Evolutionary conservation across 2,329 filamentous ascomycete species (phyloP), one percentile per base, ranked within the genome.

Genomic region (Fusarium sp.): DNA sequence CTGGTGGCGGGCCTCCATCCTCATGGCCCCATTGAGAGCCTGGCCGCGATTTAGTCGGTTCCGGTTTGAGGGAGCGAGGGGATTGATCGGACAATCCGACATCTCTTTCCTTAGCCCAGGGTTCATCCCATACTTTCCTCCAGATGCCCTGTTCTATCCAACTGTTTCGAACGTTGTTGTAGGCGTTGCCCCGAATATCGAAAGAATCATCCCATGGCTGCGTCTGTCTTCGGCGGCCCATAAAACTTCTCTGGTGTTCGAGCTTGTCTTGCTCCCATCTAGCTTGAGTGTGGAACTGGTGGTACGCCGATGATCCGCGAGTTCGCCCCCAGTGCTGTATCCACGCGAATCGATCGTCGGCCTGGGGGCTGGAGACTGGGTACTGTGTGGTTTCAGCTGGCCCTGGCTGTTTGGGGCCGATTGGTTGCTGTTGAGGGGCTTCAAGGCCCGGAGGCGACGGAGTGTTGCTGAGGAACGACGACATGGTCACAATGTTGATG

Each of bases 131-230:
- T 23, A 59, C 58, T 9, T 67, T 39, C 30, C 39, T 58, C 70
- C 67, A 70, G 20, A 70, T 70, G 16, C 70, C 60, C 63, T 72
- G 70, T 4, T 67, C 67, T 54, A 57, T 45, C 70, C 67, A 72
- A 32, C 67, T 57, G 43, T 34, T 43, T 52, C 67, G 60, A 34
- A 72, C 61, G 62, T 70, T 72, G 34, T 67, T 67, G 14, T 57
- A 35, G 16, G 59, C 9, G 43, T 72, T 72, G 32, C n/a, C 64
- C 13, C 6, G 2, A 13, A 54, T 10, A 41, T 62, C 54, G 6
- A 30, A 54, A 45, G 64, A 56, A n/a, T 45, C 43, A 20, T 74
- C 70, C 52, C 50, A 73, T 14, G 59, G 68, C 58, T 71, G 48
- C 18, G 66, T 73, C 54, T 67, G 54, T n/a, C 30, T 60, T 23